phyloP scores from a whole-genome alignment of 305 asterid genomes.

The Petunia hybrid region DNA sequence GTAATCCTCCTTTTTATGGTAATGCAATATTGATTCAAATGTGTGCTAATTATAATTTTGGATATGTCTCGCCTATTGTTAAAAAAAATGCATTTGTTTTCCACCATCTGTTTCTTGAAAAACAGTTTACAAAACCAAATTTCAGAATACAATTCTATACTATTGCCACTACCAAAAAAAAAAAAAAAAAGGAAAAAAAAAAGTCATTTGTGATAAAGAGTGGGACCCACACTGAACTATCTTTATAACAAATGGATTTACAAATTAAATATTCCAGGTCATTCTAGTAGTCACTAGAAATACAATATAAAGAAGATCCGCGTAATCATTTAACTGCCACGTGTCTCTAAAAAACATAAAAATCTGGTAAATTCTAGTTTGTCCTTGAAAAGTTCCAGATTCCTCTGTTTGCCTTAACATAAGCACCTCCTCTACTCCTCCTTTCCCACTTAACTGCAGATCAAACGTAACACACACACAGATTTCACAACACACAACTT shows the following conservation, averaged over 20 bases:
- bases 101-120: not conserved
- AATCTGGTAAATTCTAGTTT: conserved; percentile 57
- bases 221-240: conserved; percentile 27
- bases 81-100: not conserved
- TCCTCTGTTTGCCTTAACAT: conserved; percentile 39
- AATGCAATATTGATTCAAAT: not conserved
- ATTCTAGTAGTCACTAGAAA: conserved; percentile 7
- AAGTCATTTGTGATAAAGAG: no score
- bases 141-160: no score
- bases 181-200: not conserved
- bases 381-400: conserved; percentile 46
- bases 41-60: not conserved
- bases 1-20: not conserved
- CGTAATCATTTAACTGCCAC: not conserved
- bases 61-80: not conserved
- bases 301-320: not conserved
- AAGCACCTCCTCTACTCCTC: conserved; percentile 16
- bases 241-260: not conserved
- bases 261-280: not conserved
- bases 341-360: not conserved
- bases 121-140: not conserved
- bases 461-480: not conserved
- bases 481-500: not conserved
- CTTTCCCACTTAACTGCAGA: not conserved
- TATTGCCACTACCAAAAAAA: no score